Conservation (phyloP, 345 rosid species). For the Populus pruinosa region DNA sequence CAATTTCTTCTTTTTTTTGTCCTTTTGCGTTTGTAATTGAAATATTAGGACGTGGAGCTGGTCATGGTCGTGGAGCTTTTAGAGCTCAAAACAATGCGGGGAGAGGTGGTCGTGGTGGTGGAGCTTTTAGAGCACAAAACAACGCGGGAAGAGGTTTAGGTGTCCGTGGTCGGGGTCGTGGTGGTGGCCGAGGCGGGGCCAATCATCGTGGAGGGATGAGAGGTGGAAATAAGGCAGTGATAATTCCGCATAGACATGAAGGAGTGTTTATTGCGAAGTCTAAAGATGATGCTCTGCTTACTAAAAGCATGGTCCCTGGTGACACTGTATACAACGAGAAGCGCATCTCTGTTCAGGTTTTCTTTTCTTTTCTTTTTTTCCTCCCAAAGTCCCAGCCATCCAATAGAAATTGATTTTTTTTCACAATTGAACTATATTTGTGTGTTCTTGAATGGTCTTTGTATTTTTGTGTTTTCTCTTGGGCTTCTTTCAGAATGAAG, state of each 20-base stretch:
- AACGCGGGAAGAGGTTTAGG: constrained; percentile 35
- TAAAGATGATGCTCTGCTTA: constrained; percentile 86
- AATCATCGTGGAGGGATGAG: constrained; percentile 72
- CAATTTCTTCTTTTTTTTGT: too few relatives aligned
- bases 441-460: not conserved
- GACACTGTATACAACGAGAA: constrained; percentile 92
- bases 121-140: constrained; percentile 11
- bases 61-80: constrained; percentile 12
- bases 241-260: constrained; percentile 83
- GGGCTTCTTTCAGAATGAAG: constrained; percentile 52
- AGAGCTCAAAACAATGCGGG: constrained; percentile 10
- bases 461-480: not conserved
- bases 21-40: too few relatives aligned
- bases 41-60: constrained; percentile 2
- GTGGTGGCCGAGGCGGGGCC: constrained; percentile 44
- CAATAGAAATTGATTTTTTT: too few relatives aligned
- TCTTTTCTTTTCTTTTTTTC: not conserved
- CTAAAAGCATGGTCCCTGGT: constrained; percentile 85
- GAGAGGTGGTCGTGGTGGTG: constrained; percentile 37
- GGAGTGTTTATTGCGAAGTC: constrained; percentile 89
- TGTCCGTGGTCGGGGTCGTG: constrained; percentile 41
- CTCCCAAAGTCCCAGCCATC: not conserved
- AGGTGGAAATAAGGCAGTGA: constrained; percentile 76
- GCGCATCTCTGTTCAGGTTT: constrained; percentile 79
- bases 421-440: too few relatives aligned